Evolutionary conservation across 2,329 filamentous ascomycete species (phyloP), one percentile per base, ranked within the genome.

Genomic region (Piedraia hortae): DNA sequence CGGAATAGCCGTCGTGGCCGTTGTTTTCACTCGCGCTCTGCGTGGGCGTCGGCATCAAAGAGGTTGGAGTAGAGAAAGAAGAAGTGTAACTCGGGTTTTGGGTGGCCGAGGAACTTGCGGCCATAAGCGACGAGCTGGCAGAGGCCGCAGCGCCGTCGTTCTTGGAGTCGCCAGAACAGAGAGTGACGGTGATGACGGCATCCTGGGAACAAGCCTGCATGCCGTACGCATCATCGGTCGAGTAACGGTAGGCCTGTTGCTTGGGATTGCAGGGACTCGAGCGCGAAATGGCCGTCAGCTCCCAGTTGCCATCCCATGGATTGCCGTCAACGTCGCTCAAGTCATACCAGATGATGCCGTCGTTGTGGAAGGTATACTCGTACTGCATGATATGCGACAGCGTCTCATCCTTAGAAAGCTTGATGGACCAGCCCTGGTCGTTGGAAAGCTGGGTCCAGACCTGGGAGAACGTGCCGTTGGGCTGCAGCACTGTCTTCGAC

Each of bases 331-430:
- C 40, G 20, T 39, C 37, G 33, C 37, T 43, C 29, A 45, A 26
- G 32, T 46, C 43, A 31, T 39, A 45, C 43, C 43, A 46, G 32
- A 46, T 41, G 22, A 29, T 41, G 26, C 33, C 34, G 22, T 41
- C 39, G 24, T 37, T 31, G 24, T 42, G 39, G 31, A 32, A 42
- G 19, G 43, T 45, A 32, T 45, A 46, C 34, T 46, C 43, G 28
- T 41, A 45, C 27, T 46, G 43, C 22, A 45, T 32, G 28, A 43
- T 35, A 23, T 26, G 31, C 24, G 18, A 31, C 27, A 22, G 26
- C 21, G 16, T 12, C 15, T 10, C 26, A 15, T 26, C 27, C 32
- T 41, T 37, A 30, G 40, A 40, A 17, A 46, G 37, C 41, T 46
- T 46, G 35, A 46, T 41, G 10, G 42, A 42, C 43, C 43, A 46